Conservation (phyloP, 1,284 basidiomycete genomes). For the Puccinia coronata region DNA sequence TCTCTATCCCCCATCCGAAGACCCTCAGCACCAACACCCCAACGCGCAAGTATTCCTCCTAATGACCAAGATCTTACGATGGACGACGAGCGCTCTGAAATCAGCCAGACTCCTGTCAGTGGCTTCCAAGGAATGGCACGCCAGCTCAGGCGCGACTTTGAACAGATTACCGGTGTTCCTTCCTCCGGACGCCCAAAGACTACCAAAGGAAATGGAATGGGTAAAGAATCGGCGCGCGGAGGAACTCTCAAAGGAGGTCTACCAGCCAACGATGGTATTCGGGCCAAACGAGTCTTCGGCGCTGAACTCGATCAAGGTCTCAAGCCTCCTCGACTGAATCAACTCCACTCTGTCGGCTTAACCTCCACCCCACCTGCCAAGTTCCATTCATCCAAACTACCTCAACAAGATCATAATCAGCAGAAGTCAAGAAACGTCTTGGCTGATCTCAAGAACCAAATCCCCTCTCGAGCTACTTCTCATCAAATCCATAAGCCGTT, state of each 20-base stretch:
- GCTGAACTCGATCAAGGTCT: conserved; percentile 16
- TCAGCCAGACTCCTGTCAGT: conserved; percentile 24
- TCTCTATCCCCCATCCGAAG: conserved; percentile 43
- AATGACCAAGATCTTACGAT: conserved; percentile 2
- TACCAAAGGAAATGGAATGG: background rate
- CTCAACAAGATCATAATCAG: conserved; percentile 16
- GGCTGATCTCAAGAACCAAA: background rate
- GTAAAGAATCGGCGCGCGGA: background rate
- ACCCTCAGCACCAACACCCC: conserved; percentile 32
- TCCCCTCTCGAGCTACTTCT: background rate
- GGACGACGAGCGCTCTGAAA: conserved; percentile 22
- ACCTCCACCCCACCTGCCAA: conserved; percentile 40
- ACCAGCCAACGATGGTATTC: conserved; percentile 21
- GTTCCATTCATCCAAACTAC: background rate
- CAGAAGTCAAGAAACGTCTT: background rate
- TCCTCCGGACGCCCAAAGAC: conserved; percentile 11
- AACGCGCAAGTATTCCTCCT: background rate
- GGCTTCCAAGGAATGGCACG: conserved; percentile 47
- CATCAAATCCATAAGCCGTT: conserved; percentile 19
- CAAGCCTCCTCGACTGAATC: conserved; percentile 25
- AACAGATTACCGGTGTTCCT: conserved; percentile 26
- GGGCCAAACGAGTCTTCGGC: conserved; percentile 45
- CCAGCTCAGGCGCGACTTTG: conserved; percentile 36
- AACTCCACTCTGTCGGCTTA: conserved; percentile 24
- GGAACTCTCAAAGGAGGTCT: conserved; percentile 37